Base-by-base conservation (phyloP, 306 rosid species). In the Acacia crassicarpa region DNA sequence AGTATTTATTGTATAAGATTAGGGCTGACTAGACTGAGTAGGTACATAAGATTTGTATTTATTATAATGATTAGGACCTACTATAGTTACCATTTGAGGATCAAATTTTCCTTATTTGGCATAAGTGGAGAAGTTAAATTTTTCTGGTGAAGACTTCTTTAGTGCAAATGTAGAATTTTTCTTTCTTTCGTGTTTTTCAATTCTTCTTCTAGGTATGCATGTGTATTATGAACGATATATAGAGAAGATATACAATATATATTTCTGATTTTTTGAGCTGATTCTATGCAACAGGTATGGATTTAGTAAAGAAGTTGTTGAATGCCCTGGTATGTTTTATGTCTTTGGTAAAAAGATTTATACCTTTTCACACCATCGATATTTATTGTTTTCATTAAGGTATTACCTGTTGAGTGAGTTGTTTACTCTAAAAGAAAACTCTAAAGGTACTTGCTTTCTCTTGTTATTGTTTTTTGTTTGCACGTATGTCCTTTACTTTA, bases 261-360 rank as follows among this genome's bases (percentile, higher is more conserved):
- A 54, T 48, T 48, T 85, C 27, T 80, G 75, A 82, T 19, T 44
- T 41, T 66, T 72, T 35, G 82, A n/a, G 23, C 76, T 73, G 53
- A 79, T 63, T 81, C 38, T 68, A 7, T 80, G 46, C 75, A 56
- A 79, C 94, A 93, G 98, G 94, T 93, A 91, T 78, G 97, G 98
- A 72, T 93, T 93, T 87, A 91, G 97, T 91, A 89, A 90, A 88
- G 97, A 90, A 85, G 92, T 93, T 74, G 98, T 93, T 81, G 97
- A 93, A 81, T 93, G 93, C 80, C 98, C 98, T 5, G 98, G 98
- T 93, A 91, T 77, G 77, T 72, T 44, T 69, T 22, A 80, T 82
- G 46, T 22, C 58, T 65, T 61, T 53, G 32, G 69, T 62, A 22
- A 65, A 44, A 33, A 46, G 14, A 48, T 53, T 48, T 73, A 27